Evolutionary conservation across 2,329 filamentous ascomycete species (phyloP).

Genomic region (Keithomyces neogunnii): DNA sequence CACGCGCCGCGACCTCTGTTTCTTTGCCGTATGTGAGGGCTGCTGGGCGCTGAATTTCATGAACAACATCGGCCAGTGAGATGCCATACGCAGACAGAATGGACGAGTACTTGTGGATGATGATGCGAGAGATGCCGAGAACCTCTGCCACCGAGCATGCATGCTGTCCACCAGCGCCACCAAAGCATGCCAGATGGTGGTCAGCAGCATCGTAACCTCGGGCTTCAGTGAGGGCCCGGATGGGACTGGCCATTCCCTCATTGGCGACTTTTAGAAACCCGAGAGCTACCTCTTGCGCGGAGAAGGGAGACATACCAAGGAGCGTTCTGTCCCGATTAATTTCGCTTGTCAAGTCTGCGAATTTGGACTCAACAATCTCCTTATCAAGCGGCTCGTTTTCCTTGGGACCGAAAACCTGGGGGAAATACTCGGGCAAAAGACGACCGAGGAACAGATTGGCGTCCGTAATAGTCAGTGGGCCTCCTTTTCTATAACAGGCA

Average conservation of each 20-base stretch:
- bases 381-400: constrained; percentile 24
- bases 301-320: constrained; percentile 16
- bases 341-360: constrained; percentile 29
- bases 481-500: constrained; percentile 64
- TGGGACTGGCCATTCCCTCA: constrained; percentile 25
- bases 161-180: constrained; percentile 32
- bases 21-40: constrained; percentile 18
- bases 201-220: constrained; percentile 23
- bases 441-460: constrained; percentile 62
- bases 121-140: constrained; percentile 30
- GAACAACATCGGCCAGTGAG: constrained; percentile 33
- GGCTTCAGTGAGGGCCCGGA: constrained; percentile 24
- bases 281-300: constrained; percentile 25
- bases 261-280: constrained; percentile 26
- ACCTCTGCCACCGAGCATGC: constrained; percentile 31
- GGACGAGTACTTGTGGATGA: constrained; percentile 35
- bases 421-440: constrained; percentile 54
- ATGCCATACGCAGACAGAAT: constrained; percentile 38
- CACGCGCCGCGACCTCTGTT: constrained; percentile 10
- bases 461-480: constrained; percentile 64
- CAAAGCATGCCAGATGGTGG: constrained; percentile 26
- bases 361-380: constrained; percentile 29
- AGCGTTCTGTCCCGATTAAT: constrained; percentile 29
- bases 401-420: constrained; percentile 41
- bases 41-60: constrained; percentile 29